These are phyloP conservation scores for Colletotrichum theobromicola DNA, from an alignment of 2,329 filamentous ascomycete species.

Conservation along the genomic window DNA sequence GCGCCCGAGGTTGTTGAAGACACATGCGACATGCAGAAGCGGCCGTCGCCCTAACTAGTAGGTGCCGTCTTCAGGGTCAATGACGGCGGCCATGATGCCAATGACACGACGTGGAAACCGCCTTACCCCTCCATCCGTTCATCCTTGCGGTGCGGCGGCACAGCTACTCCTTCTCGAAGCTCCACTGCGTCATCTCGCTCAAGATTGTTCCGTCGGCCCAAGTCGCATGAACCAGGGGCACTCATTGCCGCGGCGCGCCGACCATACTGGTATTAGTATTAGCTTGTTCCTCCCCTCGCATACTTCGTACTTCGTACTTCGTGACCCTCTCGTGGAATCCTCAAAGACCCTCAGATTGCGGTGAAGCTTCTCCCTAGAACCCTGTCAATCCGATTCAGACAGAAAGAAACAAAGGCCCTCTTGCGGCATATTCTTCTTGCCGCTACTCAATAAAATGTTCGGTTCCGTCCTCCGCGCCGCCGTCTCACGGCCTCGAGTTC, in stretches of 20 bases:
- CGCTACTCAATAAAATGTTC: slow-evolving; percentile 16
- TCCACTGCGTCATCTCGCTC: slow-evolving; percentile 17
- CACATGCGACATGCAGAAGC: slow-evolving; percentile 9
- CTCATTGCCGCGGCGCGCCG: slow-evolving; percentile 13
- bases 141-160: neutral
- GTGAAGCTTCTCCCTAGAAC: slow-evolving; percentile 18
- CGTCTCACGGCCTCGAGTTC: slow-evolving; percentile 9
- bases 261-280: slow-evolving; percentile 16
- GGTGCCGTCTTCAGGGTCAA: slow-evolving; percentile 5
- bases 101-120: neutral
- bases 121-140: neutral
- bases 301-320: neutral
- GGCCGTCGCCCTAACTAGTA: neutral
- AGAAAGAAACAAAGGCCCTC: neutral
- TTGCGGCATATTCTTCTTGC: slow-evolving; percentile 13
- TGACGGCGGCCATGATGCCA: slow-evolving; percentile 6
- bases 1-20: slow-evolving; percentile 5
- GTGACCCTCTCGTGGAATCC: neutral
- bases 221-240: slow-evolving; percentile 3
- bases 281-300: slow-evolving; percentile 1
- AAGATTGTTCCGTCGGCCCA: slow-evolving; percentile 13
- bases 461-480: slow-evolving; percentile 11
- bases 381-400: neutral
- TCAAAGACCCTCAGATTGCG: slow-evolving; percentile 5
- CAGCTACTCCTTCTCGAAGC: slow-evolving; percentile 5